A percentile compares a stretch with the other conserved stretches of the same genome.
Evolutionary conservation across 2,329 filamentous ascomycete species (phyloP).

Genomic region (Clathrospora elynae): DNA sequence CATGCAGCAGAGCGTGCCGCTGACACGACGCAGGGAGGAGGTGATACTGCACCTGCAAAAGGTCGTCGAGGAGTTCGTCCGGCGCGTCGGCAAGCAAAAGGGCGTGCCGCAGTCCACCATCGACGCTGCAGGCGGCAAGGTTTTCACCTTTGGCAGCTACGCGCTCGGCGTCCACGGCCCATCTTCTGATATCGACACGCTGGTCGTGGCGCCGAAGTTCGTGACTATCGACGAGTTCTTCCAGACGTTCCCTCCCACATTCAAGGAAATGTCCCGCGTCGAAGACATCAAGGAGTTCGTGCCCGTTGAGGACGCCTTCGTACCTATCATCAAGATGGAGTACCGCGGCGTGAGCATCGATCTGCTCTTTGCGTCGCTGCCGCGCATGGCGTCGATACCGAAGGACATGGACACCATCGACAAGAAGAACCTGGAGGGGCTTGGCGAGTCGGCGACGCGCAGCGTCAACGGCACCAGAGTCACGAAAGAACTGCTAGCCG

Average conservation of each 20-base stretch:
- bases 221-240: constrained; percentile 92
- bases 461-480: constrained; percentile 94
- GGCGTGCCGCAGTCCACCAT: constrained; percentile 76
- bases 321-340: constrained; percentile 97
- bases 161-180: constrained; percentile 92
- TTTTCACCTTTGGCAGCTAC: constrained; percentile 97
- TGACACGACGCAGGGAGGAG: constrained; percentile 59
- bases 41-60: constrained; percentile 78
- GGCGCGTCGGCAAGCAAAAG: constrained; percentile 75
- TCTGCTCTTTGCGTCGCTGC: constrained; percentile 67
- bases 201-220: constrained; percentile 89
- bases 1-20: constrained; percentile 1
- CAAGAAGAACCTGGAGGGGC: constrained; percentile 79
- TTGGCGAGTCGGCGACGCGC: constrained; percentile 84
- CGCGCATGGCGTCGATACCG: constrained; percentile 49
- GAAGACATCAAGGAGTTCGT: constrained; percentile 85
- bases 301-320: constrained; percentile 85
- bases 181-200: constrained; percentile 94
- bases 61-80: constrained; percentile 86
- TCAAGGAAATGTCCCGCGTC: constrained; percentile 74
- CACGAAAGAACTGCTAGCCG: constrained; percentile 85
- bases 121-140: constrained; percentile 84
- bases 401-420: constrained; percentile 76
- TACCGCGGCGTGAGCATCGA: constrained; percentile 92
- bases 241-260: constrained; percentile 78